Conservation (phyloP, 1,284 basidiomycete genomes). For the Bothia castanella region DNA sequence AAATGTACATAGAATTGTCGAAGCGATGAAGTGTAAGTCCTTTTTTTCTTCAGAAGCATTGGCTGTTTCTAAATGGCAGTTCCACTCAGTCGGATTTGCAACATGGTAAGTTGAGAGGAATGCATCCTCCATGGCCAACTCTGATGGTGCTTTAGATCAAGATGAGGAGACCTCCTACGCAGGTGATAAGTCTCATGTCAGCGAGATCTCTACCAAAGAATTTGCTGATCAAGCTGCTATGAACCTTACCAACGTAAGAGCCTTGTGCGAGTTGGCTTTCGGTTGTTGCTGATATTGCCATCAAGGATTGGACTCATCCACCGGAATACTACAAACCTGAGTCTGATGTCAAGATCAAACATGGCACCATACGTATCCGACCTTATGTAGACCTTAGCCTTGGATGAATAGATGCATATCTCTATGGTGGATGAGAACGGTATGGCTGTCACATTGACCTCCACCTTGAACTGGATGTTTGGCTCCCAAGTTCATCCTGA, state of each 20-base stretch:
- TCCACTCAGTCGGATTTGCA: slow-evolving; percentile 59
- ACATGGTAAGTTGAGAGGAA: slow-evolving; percentile 44
- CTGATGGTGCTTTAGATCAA: slow-evolving; percentile 50
- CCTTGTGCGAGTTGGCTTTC: slow-evolving; percentile 2
- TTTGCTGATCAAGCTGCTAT: slow-evolving; percentile 60
- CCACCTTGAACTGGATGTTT: slow-evolving; percentile 85
- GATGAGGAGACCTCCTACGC: slow-evolving; percentile 72
- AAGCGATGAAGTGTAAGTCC: slow-evolving; percentile 67
- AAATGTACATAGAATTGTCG: slow-evolving; percentile 69
- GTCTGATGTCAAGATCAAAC: slow-evolving; percentile 73
- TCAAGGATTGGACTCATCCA: slow-evolving; percentile 72
- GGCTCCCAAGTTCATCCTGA: slow-evolving; percentile 88
- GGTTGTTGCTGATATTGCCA: slow-evolving; percentile 13
- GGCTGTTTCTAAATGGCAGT: slow-evolving; percentile 11
- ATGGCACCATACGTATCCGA: slow-evolving; percentile 70
- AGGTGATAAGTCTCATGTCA: slow-evolving; percentile 54
- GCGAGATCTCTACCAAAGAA: slow-evolving; percentile 66
- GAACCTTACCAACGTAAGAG: slow-evolving; percentile 77
- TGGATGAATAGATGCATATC: slow-evolving; percentile 63
- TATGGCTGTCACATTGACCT: slow-evolving; percentile 82
- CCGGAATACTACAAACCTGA: slow-evolving; percentile 82
- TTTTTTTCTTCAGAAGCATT: slow-evolving; percentile 12
- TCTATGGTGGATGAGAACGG: slow-evolving; percentile 79
- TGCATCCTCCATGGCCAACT: slow-evolving; percentile 5
- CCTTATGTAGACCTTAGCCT: slow-evolving; percentile 5